Conservation (phyloP, 495 filamentous ascomycete species). For the Cercophora sp. region DNA sequence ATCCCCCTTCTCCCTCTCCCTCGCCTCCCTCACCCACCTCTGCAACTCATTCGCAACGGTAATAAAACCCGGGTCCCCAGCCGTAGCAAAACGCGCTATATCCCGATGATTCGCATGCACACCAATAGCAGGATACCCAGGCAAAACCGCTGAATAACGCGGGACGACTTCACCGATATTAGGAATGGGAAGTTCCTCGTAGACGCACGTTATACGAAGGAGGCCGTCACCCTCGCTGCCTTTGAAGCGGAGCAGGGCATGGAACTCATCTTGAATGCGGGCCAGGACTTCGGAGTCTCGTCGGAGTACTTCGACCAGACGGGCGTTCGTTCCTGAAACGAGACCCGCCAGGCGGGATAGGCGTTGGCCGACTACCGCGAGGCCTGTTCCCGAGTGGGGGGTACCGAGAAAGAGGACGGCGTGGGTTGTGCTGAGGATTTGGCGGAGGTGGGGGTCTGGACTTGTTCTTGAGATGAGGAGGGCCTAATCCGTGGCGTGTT, state of each 20-base stretch:
- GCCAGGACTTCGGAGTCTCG: constrained; percentile 1
- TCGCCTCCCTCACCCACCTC: background rate
- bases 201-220: background rate
- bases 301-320: background rate
- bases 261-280: background rate
- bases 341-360: background rate
- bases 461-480: background rate
- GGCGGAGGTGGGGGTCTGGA: background rate
- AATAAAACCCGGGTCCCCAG: background rate
- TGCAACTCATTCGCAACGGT: background rate
- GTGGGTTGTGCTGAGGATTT: background rate
- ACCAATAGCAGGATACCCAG: background rate
- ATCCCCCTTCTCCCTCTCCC: background rate
- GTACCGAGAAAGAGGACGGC: constrained; percentile 2
- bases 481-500: background rate
- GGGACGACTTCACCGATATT: background rate
- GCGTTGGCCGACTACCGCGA: background rate
- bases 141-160: background rate
- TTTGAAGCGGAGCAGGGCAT: background rate
- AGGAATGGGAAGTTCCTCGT: background rate
- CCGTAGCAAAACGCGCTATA: background rate
- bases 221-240: no score
- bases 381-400: background rate
- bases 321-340: background rate
- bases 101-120: background rate